Evolutionary conservation across 1,284 basidiomycete genomes (phyloP), one percentile per base, ranked within the genome.

Genomic region (Macrocystidia cucumis): DNA sequence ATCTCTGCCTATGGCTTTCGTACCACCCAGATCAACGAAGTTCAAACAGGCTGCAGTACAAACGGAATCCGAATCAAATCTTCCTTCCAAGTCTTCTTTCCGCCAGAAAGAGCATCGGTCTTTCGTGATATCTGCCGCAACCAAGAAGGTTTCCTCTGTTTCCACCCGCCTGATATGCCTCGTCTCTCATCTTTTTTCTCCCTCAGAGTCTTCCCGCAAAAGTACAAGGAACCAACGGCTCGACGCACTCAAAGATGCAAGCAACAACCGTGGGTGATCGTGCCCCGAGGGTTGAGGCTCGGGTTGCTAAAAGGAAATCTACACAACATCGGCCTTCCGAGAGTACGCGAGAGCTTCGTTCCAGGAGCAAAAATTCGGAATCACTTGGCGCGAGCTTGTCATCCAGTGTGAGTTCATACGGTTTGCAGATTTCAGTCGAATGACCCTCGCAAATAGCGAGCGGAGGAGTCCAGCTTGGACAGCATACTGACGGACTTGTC

Each of bases 271-370:
- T n/a, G n/a, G n/a, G n/a, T n/a, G n/a, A n/a, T n/a, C n/a, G n/a
- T n/a, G 3, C 25, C 5, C 7, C 25, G n/a, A 27, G 25, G 5
- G n/a, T 27, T 7, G 7, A 27, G 25, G 3, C 25, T 27, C 7
- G n/a, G 25, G 7, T 16, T n/a, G n/a, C n/a, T n/a, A n/a, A n/a
- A 3, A n/a, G 25, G 25, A 27, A 27, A 16, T 27, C 25, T n/a
- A n/a, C 50, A 22, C 45, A 51, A 26, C 48, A 50, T 28, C 52
- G 45, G 38, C 50, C 54, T 19, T 54, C 47, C n/a, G n/a, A n/a
- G 14, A 62, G 53, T 37, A 59, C 57, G 8, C 52, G 64, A 24
- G 58, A 62, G 43, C 42, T 65, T 26, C 56, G 63, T 24, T 65
- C 65, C 25, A 48, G 55, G 37, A 63, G 58, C 46, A 57, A 54